Percentiles rank a stretch among this genome's conserved stretches.
phyloP scores from a whole-genome alignment of 805 yeast genomes.

The Candida maesae region DNA sequence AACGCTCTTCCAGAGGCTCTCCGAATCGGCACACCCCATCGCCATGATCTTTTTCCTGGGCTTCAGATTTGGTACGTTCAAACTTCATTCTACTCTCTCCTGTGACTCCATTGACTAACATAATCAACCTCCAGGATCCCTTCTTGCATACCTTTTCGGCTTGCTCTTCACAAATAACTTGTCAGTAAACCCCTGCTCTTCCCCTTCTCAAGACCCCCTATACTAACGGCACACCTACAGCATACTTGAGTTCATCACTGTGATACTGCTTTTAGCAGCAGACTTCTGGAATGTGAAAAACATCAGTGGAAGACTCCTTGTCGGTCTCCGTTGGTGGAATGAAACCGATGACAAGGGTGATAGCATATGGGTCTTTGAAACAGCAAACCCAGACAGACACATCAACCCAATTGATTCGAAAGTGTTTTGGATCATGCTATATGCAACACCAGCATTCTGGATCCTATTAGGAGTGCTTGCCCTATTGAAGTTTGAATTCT shows the following conservation, averaged over 20 bases:
- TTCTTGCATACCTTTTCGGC: conserved; percentile 68
- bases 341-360: conserved; percentile 57
- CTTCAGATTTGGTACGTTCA: conserved; percentile 50
- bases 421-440: conserved; percentile 79
- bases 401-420: conserved; percentile 92
- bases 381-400: conserved; percentile 65
- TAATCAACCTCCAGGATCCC: conserved; percentile 41
- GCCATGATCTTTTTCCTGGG: conserved; percentile 63
- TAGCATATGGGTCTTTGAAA: conserved; percentile 76
- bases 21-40: conserved; percentile 79
- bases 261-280: conserved; percentile 72
- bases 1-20: conserved; percentile 33
- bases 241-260: conserved; percentile 73
- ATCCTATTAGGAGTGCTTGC: conserved; percentile 70
- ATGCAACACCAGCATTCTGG: conserved; percentile 78
- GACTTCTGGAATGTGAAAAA: conserved; percentile 95
- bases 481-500: conserved; percentile 68
- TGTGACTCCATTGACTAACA: too few species aligned
- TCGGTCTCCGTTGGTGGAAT: conserved; percentile 97
- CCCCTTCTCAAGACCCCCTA: not conserved
- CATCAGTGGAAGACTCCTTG: conserved; percentile 83
- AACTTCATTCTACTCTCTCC: too few species aligned
- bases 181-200: conserved; percentile 20
- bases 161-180: conserved; percentile 60
- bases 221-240: conserved; percentile 22